Evolutionary conservation across 129 eudicot genomes (phyloP), one percentile per base, ranked within the genome.

Genomic region (Flaveria linearis): DNA sequence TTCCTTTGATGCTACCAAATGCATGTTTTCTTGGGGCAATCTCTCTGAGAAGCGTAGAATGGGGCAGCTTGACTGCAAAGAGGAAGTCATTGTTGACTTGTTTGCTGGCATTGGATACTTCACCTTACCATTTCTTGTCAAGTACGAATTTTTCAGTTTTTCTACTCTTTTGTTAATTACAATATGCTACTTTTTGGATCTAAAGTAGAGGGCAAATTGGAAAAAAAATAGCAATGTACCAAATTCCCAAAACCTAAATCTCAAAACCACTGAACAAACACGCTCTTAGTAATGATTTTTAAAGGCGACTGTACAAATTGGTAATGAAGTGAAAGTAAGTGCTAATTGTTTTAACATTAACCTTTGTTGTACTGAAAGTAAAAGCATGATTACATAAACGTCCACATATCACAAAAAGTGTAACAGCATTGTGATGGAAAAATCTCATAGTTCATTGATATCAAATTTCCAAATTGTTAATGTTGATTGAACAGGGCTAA

Each of bases 11-110:
- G 83, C 99, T 74, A 87, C 99, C 49, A 95, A 87, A 77, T 95
- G 97, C 90, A 95, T 95, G 99, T 95, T 95, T 75, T 95, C 97
- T 33, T 95, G 99, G 99, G 99, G 99, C 18, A 95, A 95, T 85
- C 96, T 91, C 23, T 95, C 99, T 18, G 99, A 95, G 86, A 95
- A 95, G 86, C 90, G 87, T 71, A 86, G 99, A 36, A 91, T 95
- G 90, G 96, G 85, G 64, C 80, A 79, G 67, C 82, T 89, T 33
- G 90, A 89, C 79, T 95, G 99, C 77, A 83, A 74, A 80, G 88
- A 84, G 71, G 92, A 95, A 85, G 89, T 95, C 62, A 77, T 95
- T 28, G 99, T 95, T 9, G 99, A 95, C 76, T 84, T 95, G 76
- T 95, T 95, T 67, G 88, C 97, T 57, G 99, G 97, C 68, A 95